Evolutionary conservation across 2,329 filamentous ascomycete species (phyloP), one percentile per base, ranked within the genome.

Genomic region (Aphanoascus verrucosus): DNA sequence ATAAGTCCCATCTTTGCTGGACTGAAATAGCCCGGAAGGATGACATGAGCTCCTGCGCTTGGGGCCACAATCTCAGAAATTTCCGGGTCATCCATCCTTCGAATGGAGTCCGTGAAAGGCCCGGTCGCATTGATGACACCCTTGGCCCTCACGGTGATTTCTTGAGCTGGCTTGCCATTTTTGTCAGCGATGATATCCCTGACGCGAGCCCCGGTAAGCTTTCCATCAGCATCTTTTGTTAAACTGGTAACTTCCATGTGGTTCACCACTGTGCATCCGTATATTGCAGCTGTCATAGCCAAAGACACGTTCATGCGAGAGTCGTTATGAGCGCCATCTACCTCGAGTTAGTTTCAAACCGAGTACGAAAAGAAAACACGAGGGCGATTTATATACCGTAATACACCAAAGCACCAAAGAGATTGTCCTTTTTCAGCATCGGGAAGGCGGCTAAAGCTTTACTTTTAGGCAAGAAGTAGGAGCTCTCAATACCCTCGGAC

Each of bases 241-340:
- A 94, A 75, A 41, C 78, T 74, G 5, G 83, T 90, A 52, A 94
- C 86, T 67, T 93, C 86, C 63, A 88, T 74, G 69, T 94, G 86
- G 69, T 91, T 94, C 56, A 88, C 80, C 38, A 93, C 80, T 3
- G 86, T 94, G 53, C 83, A 81, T 32, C 88, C 88, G 65, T 93
- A 94, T 42, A 94, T 73, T n/a, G 88, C 86, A 53, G 88, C 87
- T 15, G 88, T 94, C 81, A 91, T 87, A 17, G 86, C 88, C 54
- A 94, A 76, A 7, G 86, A 90, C 28, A 93, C 85, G 65, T 94
- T 94, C 88, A 94, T 94, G 48, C 88, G 81, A 17, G 88, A 93
- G 69, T 94, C 88, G 65, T 94, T 94, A 72, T 94, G 88, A 31
- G 86, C 87, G 61, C 88, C 88, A 72, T 94, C 88, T 79, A 54